Evolutionary conservation across 106 monocot genomes (phyloP), one percentile per base, ranked within the genome.

Genomic region (Platanthera guangdongensis): DNA sequence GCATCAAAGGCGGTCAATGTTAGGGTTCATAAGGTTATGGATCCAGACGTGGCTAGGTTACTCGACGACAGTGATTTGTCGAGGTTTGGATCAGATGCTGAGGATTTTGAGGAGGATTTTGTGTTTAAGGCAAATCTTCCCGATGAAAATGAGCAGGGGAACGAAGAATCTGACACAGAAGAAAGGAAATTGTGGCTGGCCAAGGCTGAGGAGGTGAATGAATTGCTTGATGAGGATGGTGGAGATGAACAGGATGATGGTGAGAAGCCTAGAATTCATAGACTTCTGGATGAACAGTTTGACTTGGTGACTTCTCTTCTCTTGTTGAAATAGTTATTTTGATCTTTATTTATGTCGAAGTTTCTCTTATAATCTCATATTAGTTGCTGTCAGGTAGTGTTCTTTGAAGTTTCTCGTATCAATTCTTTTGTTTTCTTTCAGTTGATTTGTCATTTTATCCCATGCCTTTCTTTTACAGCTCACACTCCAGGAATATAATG

Each of bases 31-130:
- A 89, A 77, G 83, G 97, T 52, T 6, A 55, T 86, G 0, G 97
- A 97, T 76, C 86, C 84, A 0, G 97, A 97, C 72, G 94, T 97
- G 6, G 77, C 80, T 3, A 87, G 70, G 81, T 62, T 94, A 57
- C 87, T 97, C 8, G 93, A 97, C 45, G 87, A 94, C 51, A 78
- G 79, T 48, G 87, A 94, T 74, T 57, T 87, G 78, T 91, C 91
- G 10, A 78, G 86, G 75, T 89, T 94, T 79, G 97, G 84, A 18
- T 97, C 88, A 3, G 97, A 97, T 77, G 79, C 79, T 16, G 97
- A 97, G 84, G 94, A 97, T 39, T 78, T 97, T 74, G 97, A 97
- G 77, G 97, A 97, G 78, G 94, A 97, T 88, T 97, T 97, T 28
- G 89, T 97, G 1, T 57, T 84, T 16, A 84, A 82, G 74, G 97